Conservation (phyloP, 768 basidiomycete species). For the Calvatia gigantea region DNA sequence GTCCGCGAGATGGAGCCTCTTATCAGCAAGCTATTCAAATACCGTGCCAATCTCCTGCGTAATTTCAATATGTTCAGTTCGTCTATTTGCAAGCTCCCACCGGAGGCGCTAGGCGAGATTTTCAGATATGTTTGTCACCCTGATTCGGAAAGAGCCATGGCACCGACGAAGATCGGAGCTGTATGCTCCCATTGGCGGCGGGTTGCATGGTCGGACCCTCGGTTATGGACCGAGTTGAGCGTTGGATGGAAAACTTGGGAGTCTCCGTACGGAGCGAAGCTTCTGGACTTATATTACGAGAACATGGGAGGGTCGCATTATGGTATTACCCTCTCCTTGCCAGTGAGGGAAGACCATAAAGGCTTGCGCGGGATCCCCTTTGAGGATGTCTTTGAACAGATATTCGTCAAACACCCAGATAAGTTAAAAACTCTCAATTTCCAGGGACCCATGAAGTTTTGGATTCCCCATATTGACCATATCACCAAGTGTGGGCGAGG, state of each 20-base stretch:
- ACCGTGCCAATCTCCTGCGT: not conserved
- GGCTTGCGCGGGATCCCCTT: not conserved
- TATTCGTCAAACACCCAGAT: not conserved
- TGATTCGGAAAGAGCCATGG: not conserved
- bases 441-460: not conserved
- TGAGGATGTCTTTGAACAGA: not conserved
- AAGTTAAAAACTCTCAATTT: not conserved
- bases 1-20: not conserved
- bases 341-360: not conserved
- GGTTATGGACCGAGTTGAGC: not conserved
- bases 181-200: not conserved
- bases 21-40: not conserved
- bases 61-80: not conserved
- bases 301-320: not conserved
- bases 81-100: not conserved
- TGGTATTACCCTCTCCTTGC: not conserved
- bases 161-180: not conserved
- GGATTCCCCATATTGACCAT: not conserved
- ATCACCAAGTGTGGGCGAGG: not conserved
- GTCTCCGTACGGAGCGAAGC: not conserved
- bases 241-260: not conserved
- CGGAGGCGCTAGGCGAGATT: not conserved
- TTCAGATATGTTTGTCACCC: not conserved
- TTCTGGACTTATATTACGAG: not conserved
- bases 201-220: not conserved